Evolutionary conservation across 1,139 yeast species (phyloP), one percentile per base, ranked within the genome.

Genomic region (Hyphopichia pseudoburtonii): DNA sequence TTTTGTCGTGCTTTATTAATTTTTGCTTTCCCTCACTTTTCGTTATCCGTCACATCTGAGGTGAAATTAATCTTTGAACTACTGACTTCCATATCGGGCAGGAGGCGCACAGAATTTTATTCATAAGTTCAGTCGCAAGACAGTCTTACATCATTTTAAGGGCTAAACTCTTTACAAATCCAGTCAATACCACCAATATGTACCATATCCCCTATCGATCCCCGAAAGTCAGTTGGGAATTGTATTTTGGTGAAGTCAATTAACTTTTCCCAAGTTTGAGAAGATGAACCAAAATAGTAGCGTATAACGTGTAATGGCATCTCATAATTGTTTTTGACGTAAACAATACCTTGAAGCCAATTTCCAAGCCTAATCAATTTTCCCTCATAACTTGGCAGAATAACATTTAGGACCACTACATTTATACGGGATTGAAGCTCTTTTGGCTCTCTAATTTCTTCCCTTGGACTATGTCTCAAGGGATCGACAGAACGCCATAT

Each of bases 401-500:
- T 45, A 3, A 65, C 51, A 31, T 64, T 67, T 24, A 63, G 58
- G 2, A 71, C 70, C 26, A 52, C 48, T 10, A 27, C 50, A 45
- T 15, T 38, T 30, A 22, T 41, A 38, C 9, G 41, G 33, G 36
- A 30, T 8, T 22, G 14, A 7, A 27, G 21, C 32, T 33, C 33
- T 12, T 28, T 15, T 8, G 39, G 37, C 43, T 65, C 69, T 35
- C 64, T 48, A 5, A 60, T 67, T 30, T 65, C 62, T 1, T 37
- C 42, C 0, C 35, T 37, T 0, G 73, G 72, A 2, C 65, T 52
- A 14, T 64, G 56, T 7, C 46, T 43, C 3, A 45, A 34, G 1
- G 80, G 70, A 48, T 76, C 74, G 24, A 80, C 50, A 7, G 76
- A 66, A 46, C 80, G 56, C 86, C 86, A 80, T 17, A 76, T 62